A percentile compares a stretch with the other conserved stretches of the same genome.
Conservation (phyloP, 257 asterid genomes). For the Echites panduratus region DNA sequence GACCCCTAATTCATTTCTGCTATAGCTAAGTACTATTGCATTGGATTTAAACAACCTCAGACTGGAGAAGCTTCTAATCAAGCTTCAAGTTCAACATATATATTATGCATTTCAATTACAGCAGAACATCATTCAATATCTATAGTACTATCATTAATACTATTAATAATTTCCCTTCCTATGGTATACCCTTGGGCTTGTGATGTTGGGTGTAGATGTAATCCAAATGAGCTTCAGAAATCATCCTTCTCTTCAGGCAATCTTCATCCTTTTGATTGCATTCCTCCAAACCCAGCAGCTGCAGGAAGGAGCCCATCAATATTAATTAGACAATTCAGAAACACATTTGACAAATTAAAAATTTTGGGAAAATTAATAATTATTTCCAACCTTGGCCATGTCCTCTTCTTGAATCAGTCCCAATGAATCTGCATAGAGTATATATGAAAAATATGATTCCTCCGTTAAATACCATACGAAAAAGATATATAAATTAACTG, state of each 20-base stretch:
- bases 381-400: slow-evolving; percentile 37
- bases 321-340: no score
- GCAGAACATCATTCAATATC: neutral
- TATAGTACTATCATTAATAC: no score
- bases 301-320: slow-evolving; percentile 1
- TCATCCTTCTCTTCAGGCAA: slow-evolving; percentile 52
- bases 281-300: slow-evolving; percentile 52
- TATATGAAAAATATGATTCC: neutral
- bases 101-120: no score
- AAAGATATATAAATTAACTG: neutral
- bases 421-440: slow-evolving; percentile 15
- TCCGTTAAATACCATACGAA: neutral
- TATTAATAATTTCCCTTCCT: neutral
- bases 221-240: slow-evolving; percentile 64
- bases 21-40: no score
- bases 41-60: no score
- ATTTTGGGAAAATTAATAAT: neutral
- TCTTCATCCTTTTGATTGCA: slow-evolving; percentile 36
- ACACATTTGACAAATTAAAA: no score
- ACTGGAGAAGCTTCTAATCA: no score
- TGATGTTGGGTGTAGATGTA: slow-evolving; percentile 58
- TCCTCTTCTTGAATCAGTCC: slow-evolving; percentile 21
- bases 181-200: slow-evolving; percentile 23
- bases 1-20: no score
- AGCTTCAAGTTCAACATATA: no score